phyloP scores from a whole-genome alignment of 2,329 filamentous ascomycete species.

The Geosmithia flava region DNA sequence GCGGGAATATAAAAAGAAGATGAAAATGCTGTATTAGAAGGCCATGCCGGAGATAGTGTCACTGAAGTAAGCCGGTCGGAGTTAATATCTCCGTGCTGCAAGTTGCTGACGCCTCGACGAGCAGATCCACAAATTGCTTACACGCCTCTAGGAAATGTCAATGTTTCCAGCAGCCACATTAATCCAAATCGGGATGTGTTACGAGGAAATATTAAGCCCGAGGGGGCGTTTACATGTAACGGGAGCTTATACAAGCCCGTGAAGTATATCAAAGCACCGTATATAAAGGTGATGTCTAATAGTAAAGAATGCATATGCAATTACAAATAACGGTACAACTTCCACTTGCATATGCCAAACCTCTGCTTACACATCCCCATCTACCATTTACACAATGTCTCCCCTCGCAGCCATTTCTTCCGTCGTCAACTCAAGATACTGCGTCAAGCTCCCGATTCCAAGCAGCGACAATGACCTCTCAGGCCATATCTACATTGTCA shows the following conservation, averaged over 20 bases:
- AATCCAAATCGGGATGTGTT: too few species aligned
- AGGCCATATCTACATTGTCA: conserved; percentile 17
- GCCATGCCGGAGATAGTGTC: neutral
- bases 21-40: neutral
- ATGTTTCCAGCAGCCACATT: too few species aligned
- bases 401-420: neutral
- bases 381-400: neutral
- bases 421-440: conserved; percentile 1
- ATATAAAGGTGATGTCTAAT: too few species aligned
- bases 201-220: neutral
- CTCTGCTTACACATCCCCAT: neutral
- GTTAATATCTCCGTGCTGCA: conserved; percentile 9
- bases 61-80: conserved; percentile 3
- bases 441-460: conserved; percentile 5
- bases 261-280: too few species aligned
- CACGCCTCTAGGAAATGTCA: too few species aligned
- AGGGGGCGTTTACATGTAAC: too few species aligned
- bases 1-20: neutral
- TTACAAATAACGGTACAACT: too few species aligned
- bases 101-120: neutral
- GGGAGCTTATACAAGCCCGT: too few species aligned
- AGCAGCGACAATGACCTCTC: conserved; percentile 6
- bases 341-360: too few species aligned
- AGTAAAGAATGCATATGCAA: too few species aligned
- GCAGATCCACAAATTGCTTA: neutral